phyloP scores from a whole-genome alignment of 202 grass and related monocot species.

The Setaria viridis region DNA sequence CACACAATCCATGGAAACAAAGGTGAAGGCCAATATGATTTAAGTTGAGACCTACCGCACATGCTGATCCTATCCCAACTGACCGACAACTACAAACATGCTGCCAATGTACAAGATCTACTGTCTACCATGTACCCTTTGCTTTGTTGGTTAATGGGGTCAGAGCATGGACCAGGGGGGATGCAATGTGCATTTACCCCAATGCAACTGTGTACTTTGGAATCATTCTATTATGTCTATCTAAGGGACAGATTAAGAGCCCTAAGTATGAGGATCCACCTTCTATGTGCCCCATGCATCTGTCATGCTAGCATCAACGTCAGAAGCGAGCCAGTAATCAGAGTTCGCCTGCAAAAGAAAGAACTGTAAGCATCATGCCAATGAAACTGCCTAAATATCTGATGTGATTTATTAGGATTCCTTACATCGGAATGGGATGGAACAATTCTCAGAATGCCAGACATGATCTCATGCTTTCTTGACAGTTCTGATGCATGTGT shows the following conservation, averaged over 20 bases:
- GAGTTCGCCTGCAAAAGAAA: slow-evolving; percentile 68
- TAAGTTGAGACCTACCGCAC: slow-evolving; percentile 19
- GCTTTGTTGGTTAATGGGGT: not conserved
- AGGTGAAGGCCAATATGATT: slow-evolving; percentile 27
- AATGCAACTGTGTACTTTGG: slow-evolving; percentile 21
- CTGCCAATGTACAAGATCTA: slow-evolving; percentile 60
- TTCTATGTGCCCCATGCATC: slow-evolving; percentile 70
- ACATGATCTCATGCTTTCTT: slow-evolving; percentile 49
- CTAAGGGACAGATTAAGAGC: slow-evolving; percentile 21
- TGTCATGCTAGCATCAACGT: slow-evolving; percentile 56
- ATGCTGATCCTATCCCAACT: slow-evolving; percentile 44
- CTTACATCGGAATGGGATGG: slow-evolving; percentile 70
- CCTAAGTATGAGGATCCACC: slow-evolving; percentile 44
- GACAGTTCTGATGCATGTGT: slow-evolving; percentile 48
- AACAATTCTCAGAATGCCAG: slow-evolving; percentile 73
- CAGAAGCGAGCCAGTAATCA: slow-evolving; percentile 91
- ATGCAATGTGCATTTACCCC: slow-evolving; percentile 20
- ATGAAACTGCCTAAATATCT: not conserved
- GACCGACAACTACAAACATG: slow-evolving; percentile 37
- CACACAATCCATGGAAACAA: slow-evolving; percentile 27
- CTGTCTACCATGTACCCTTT: slow-evolving; percentile 41
- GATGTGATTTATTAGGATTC: slow-evolving; percentile 10
- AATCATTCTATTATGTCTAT: slow-evolving; percentile 38
- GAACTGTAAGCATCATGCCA: slow-evolving; percentile 23
- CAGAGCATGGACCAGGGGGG: not conserved